A percentile compares a stretch with the other conserved stretches of the same genome.
Evolutionary conservation across 192 early-diverging fungal genomes (phyloP).

Genomic region (Backusella parvicylindrica): DNA sequence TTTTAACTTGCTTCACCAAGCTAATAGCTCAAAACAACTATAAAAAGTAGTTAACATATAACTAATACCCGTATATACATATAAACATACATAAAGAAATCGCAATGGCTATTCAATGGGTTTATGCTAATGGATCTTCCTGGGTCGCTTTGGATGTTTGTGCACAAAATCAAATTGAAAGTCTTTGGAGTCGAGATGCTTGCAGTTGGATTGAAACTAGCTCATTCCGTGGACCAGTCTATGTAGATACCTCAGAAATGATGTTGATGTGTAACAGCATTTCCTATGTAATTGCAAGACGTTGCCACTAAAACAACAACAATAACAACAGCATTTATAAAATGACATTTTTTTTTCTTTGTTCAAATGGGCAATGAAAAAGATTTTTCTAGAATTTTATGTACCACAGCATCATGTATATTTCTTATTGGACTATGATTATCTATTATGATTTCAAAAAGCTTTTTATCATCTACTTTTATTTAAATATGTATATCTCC

Average conservation of each 20-base stretch:
- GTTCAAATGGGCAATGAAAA: neutral
- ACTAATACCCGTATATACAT: neutral
- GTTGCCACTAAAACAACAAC: neutral
- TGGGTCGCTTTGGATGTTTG: neutral
- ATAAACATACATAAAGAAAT: neutral
- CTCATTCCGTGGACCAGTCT: neutral
- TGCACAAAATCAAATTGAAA: constrained; percentile 1
- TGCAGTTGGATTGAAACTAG: neutral
- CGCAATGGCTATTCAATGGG: neutral
- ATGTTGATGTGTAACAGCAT: neutral
- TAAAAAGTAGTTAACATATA: neutral
- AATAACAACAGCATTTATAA: neutral
- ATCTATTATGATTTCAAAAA: neutral
- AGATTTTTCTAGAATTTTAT: neutral
- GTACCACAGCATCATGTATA: neutral
- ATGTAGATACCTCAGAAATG: constrained; percentile 4
- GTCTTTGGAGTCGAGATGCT: neutral
- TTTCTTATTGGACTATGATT: neutral
- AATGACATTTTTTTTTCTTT: neutral
- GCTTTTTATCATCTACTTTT: neutral
- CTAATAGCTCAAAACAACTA: neutral
- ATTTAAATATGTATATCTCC: neutral
- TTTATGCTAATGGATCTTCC: constrained; percentile 3
- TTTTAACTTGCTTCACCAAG: neutral
- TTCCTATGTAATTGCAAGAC: neutral